These are phyloP conservation scores for Myriosclerotinia scirpicola DNA, from an alignment of 2,329 filamentous ascomycete species.

Conservation along the genomic window DNA sequence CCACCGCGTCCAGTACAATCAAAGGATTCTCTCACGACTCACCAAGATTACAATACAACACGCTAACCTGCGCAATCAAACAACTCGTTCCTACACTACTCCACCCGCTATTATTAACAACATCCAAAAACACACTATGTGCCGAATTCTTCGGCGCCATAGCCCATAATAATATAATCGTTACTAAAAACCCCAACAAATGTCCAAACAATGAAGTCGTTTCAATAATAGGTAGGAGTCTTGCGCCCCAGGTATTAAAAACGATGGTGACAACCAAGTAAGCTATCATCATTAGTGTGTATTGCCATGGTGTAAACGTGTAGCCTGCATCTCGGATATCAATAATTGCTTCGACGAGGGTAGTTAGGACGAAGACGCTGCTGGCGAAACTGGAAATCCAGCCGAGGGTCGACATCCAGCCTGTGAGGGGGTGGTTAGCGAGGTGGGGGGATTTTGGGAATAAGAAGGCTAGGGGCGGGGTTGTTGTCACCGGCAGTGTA, in stretches of 20 bases:
- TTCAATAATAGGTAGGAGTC: constrained; percentile 46
- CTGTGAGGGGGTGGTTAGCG: constrained; percentile 33
- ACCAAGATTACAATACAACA: constrained; percentile 38
- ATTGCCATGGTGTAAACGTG: constrained; percentile 45
- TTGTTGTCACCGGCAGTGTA: constrained; percentile 48
- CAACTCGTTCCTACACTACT: constrained; percentile 40
- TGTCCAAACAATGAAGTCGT: constrained; percentile 48
- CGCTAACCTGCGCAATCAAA: constrained; percentile 42
- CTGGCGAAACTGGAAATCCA: constrained; percentile 48
- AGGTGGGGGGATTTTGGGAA: background rate
- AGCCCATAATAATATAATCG: constrained; percentile 45
- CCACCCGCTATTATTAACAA: constrained; percentile 41
- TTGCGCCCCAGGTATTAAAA: constrained; percentile 48
- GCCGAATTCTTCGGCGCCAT: constrained; percentile 36
- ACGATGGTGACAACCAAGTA: constrained; percentile 45
- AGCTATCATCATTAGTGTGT: constrained; percentile 46
- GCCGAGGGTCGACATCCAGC: constrained; percentile 49
- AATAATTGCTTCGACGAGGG: constrained; percentile 47
- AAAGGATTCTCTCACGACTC: constrained; percentile 23
- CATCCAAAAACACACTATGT: constrained; percentile 39
- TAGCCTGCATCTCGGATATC: constrained; percentile 41
- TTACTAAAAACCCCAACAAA: constrained; percentile 46
- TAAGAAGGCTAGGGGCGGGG: background rate
- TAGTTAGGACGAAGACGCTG: constrained; percentile 46
- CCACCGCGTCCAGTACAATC: background rate